Evolutionary conservation across 78 protist species (phyloP).

Genomic region (Acrasis kona): DNA sequence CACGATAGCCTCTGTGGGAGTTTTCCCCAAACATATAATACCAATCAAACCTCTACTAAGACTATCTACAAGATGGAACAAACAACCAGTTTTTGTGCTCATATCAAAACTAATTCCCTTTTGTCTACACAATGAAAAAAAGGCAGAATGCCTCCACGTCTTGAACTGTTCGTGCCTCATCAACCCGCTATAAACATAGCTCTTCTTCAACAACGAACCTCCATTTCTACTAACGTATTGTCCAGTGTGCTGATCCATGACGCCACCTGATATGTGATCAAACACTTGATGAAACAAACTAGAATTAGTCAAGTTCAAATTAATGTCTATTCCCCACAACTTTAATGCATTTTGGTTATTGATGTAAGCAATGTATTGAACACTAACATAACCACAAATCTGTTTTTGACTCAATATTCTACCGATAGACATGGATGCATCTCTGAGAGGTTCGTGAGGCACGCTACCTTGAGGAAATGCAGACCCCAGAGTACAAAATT

Average conservation of each 20-base stretch:
- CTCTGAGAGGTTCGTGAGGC: not conserved
- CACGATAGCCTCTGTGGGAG: too few species aligned
- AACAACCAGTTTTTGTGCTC: not conserved
- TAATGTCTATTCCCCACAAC: conserved; percentile 33
- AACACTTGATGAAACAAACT: not conserved
- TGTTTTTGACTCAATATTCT: not conserved
- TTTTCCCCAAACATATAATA: not conserved
- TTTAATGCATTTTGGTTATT: not conserved
- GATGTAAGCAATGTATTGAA: conserved; percentile 9
- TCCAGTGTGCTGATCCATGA: not conserved
- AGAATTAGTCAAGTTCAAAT: conserved; percentile 9
- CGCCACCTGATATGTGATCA: not conserved
- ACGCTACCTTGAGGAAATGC: conserved; percentile 19
- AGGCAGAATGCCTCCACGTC: not conserved
- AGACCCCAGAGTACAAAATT: not conserved
- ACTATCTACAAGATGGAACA: conserved; percentile 10
- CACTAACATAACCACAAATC: conserved; percentile 2
- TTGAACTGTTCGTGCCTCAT: not conserved
- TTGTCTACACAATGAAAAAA: not conserved
- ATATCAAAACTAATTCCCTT: not conserved
- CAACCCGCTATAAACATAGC: not conserved
- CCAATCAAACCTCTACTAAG: not conserved
- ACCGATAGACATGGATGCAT: conserved; percentile 17
- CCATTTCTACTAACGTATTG: not conserved
- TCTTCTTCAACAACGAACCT: not conserved